These are phyloP conservation scores for Xylariales sp. DNA, from an alignment of 2,329 filamentous ascomycete species.

Conservation along the genomic window DNA sequence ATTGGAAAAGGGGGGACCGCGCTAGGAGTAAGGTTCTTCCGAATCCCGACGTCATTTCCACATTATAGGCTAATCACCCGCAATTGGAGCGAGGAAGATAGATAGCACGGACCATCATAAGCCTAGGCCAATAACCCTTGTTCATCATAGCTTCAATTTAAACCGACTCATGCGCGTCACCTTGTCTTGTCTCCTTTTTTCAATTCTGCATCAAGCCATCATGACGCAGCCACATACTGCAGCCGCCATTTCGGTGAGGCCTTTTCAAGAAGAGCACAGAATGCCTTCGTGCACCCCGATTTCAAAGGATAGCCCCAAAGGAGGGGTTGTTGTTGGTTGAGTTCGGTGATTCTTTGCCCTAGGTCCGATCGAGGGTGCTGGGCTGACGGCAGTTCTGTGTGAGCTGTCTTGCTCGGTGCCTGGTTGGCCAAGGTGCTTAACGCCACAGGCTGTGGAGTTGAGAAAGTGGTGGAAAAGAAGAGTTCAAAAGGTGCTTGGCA, in stretches of 20 bases:
- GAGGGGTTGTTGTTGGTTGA: constrained; percentile 61
- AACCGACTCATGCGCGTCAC: constrained; percentile 34
- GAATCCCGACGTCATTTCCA: constrained; percentile 25
- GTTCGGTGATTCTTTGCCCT: constrained; percentile 42
- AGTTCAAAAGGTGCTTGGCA: neutral
- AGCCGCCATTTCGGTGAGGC: constrained; percentile 39
- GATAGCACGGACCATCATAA: constrained; percentile 15
- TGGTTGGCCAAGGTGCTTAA: constrained; percentile 31
- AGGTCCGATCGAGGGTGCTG: constrained; percentile 38
- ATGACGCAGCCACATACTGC: constrained; percentile 39
- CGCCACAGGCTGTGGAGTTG: constrained; percentile 2
- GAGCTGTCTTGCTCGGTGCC: constrained; percentile 30
- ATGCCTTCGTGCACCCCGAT: constrained; percentile 40
- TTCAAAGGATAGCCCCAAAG: constrained; percentile 61
- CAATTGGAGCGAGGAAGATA: neutral
- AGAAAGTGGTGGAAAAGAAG: constrained; percentile 10
- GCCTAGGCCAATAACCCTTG: constrained; percentile 15
- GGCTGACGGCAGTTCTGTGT: constrained; percentile 33
- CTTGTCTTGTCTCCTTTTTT: constrained; percentile 36
- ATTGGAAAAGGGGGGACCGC: constrained; percentile 15
- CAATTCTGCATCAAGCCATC: constrained; percentile 36
- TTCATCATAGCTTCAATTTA: constrained; percentile 28
- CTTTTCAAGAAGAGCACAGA: constrained; percentile 34
- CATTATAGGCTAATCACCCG: neutral
- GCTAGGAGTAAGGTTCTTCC: constrained; percentile 27